Base-by-base conservation (phyloP, 805 yeast genomes). In the Priceomyces melissophilus region DNA sequence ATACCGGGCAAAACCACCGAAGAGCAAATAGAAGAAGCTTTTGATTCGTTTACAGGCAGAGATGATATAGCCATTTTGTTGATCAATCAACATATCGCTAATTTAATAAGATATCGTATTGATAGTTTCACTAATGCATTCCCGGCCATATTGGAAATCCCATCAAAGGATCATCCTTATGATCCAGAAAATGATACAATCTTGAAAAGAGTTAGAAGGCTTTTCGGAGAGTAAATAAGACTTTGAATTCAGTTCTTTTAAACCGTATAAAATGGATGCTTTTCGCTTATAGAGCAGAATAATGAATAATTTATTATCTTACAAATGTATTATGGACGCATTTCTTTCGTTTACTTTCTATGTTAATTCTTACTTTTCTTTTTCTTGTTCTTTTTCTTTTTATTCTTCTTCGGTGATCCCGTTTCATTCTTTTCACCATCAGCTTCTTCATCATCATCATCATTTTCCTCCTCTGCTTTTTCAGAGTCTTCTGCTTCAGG, bases 111-210 rank as follows among this genome's bases (percentile, higher is more conserved):
- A 63, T 74, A 75, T 50, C 75, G 76, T 49, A 88, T 93, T 35
- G 99, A 93, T 55, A 74, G 78, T 36, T 93, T 77, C 67, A 81
- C 95, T 12, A 79, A 82, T 48, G 96, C 99, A 9, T 93, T 93
- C 66, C 99, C 99, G 7, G 97, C 99, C 2, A 80, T 93, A 36
- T 73, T 93, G 57, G 99, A 93, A 67, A 93, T 93, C 47, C 99
- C 99, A 20, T 88, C 97, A 11, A 93, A 93, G 71, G 99, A 93
- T 59, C 98, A 93, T 63, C 98, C 99, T 15, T 93, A 93, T 63
- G 95, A 93, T 63, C 99, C 99, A 14, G 98, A 91, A 63, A 93
- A 91, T 79, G 99, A 93, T 65, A 84, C 96, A 14, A 89, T 93
- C 31, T 75, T 93, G 65, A 83, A 91, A 67, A 85, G 96, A 62